Conservation (phyloP, 1,284 basidiomycete genomes). For the Malassezia equina region DNA sequence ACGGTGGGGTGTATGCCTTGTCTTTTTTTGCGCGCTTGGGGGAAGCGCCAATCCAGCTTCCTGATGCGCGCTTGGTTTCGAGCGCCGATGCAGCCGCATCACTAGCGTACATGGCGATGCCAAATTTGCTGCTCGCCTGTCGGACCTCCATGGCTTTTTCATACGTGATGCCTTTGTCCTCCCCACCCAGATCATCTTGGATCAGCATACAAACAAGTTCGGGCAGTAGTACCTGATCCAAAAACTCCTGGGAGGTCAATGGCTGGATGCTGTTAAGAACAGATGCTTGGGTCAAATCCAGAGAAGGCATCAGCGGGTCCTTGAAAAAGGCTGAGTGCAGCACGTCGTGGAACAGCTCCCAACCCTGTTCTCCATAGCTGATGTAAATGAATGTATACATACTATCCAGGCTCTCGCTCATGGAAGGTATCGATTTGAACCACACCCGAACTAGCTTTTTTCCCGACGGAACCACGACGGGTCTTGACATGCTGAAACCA, state of each 20-base stretch:
- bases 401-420: conserved; percentile 13
- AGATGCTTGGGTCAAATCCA: conserved; percentile 1
- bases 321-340: conserved; percentile 6
- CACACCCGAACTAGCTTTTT: background rate
- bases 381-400: background rate
- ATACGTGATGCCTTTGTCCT: background rate
- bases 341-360: conserved; percentile 13
- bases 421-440: conserved; percentile 9
- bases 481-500: conserved; percentile 1
- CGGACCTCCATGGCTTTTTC: conserved; percentile 5
- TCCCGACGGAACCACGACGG: background rate
- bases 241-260: conserved; percentile 1
- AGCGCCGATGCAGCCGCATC: background rate
- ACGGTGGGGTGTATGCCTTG: background rate
- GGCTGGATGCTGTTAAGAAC: conserved; percentile 3
- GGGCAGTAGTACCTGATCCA: conserved; percentile 11
- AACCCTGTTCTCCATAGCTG: conserved; percentile 16
- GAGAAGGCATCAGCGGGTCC: conserved; percentile 10
- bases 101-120: conserved; percentile 15
- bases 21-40: conserved; percentile 1
- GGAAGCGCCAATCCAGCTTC: conserved; percentile 10
- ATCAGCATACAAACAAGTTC: conserved; percentile 17
- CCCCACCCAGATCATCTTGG: conserved; percentile 16
- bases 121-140: conserved; percentile 12
- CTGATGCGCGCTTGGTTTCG: background rate